Evolutionary conservation across 2,329 filamentous ascomycete species (phyloP), one percentile per base, ranked within the genome.

Genomic region (Magnaporthales sp.): DNA sequence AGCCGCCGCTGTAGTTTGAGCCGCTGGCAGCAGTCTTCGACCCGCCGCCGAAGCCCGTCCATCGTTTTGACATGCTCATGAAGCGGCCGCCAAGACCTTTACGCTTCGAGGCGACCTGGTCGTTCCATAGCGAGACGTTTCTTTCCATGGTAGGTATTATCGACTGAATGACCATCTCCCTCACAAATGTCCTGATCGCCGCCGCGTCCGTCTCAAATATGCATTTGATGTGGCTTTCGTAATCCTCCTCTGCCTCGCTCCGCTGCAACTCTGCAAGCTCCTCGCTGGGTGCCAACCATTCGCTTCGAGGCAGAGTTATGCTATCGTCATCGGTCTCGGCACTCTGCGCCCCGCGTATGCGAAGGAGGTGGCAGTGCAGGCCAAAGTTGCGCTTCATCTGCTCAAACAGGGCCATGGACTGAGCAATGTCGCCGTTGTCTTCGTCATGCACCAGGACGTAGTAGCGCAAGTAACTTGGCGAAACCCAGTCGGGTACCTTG

Each of bases 371-470:
- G 75, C 95, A 99, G 77, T 99, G 93, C 63, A 98, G 81, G 1
- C 95, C 95, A 70, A 99, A 92, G 78, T 97, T 92, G n/a, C 95
- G 88, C 78, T 98, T 99, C 96, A 99, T 99, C 77, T 97, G 92
- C 72, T 99, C 95, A 77, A 97, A 99, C 30, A 98, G 82, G 22
- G 88, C 86, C 77, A 94, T 94, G 13, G 93, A 96, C 77, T 93
- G 91, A 51, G 87, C 87, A 68, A 98, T 96, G 75, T 99, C 93
- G 74, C 97, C 94, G 68, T 88, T 88, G 74, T 99, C 95, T 78
- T 99, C 96, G 72, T 99, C 95, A 73, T 99, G 95, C 22, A 99
- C 90, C 58, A 99, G 82, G 19, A 99, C 91, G 77, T 99, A 99
- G 77, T 99, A 99, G 69, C 95, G 87, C 70, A 99, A 81, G 76